These are phyloP conservation scores for Plasmodium vivax DNA, from an alignment of 169 alveolate genomes.

Conservation along the genomic window DNA sequence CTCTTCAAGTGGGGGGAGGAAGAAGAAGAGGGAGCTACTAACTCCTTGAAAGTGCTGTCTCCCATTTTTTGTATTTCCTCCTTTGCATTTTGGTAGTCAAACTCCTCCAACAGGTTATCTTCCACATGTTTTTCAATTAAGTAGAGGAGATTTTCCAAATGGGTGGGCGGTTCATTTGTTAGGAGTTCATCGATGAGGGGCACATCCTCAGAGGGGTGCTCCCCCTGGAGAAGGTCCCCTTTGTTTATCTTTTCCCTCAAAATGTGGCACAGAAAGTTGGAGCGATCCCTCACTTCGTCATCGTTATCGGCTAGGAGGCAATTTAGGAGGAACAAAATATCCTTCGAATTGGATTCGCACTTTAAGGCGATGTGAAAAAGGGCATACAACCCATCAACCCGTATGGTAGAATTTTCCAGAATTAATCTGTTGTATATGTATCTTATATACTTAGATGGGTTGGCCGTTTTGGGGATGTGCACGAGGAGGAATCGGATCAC, in stretches of 20 bases:
- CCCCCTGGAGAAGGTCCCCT: background rate
- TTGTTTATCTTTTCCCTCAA: conserved; percentile 15
- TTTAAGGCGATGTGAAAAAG: conserved; percentile 90
- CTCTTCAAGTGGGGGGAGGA: background rate
- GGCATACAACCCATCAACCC: conserved; percentile 98
- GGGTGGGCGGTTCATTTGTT: background rate
- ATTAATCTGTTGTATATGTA: conserved; percentile 97
- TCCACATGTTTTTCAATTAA: conserved; percentile 30
- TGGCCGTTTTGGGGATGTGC: conserved; percentile 91
- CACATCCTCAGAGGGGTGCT: background rate
- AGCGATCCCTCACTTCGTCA: conserved; percentile 86
- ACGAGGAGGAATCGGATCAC: conserved; percentile 92
- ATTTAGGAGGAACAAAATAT: conserved; percentile 79
- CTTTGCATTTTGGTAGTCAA: conserved; percentile 6
- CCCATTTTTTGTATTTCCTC: conserved; percentile 5
- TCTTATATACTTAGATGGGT: conserved; percentile 94
- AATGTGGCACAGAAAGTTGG: conserved; percentile 76
- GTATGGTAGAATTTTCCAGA: conserved; percentile 95
- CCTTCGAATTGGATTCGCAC: conserved; percentile 80
- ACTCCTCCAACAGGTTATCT: background rate
- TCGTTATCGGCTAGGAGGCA: conserved; percentile 82
- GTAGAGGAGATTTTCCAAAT: conserved; percentile 10
- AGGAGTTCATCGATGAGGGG: conserved; percentile 4
- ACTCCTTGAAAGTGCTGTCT: background rate
- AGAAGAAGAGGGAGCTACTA: background rate